phyloP scores from a whole-genome alignment of 352 stramenopile genomes.

The Phytopythium delawarense region DNA sequence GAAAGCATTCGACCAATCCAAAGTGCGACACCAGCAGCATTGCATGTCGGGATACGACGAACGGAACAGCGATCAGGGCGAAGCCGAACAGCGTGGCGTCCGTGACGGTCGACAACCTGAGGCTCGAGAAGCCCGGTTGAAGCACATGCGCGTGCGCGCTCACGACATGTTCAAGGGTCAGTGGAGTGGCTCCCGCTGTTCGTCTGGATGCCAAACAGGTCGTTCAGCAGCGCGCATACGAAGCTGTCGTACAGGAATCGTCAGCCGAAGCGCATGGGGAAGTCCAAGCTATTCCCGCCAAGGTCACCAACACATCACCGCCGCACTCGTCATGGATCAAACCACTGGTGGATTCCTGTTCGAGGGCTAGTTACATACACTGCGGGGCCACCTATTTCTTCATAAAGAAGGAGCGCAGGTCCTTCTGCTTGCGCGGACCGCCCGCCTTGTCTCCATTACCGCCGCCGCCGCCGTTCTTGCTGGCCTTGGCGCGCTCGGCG shows the following conservation, averaged over 20 bases:
- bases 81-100: conserved; percentile 86
- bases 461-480: conserved; percentile 17
- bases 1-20: not conserved
- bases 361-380: not conserved
- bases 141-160: conserved; percentile 92
- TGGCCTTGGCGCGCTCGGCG: conserved; percentile 32
- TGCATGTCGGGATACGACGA: conserved; percentile 66
- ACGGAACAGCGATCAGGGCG: conserved; percentile 90
- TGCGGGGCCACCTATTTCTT: not conserved
- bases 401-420: conserved; percentile 64
- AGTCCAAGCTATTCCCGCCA: conserved; percentile 82
- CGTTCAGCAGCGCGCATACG: conserved; percentile 95
- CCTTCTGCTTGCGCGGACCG: conserved; percentile 59
- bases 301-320: not conserved
- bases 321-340: not conserved
- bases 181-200: conserved; percentile 50
- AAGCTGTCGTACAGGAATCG: conserved; percentile 98
- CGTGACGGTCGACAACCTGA: conserved; percentile 91
- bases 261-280: conserved; percentile 85
- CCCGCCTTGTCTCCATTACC: conserved; percentile 27
- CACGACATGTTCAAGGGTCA: conserved; percentile 92
- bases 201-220: conserved; percentile 94
- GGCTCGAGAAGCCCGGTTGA: conserved; percentile 91
- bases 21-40: not conserved
- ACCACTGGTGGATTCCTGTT: not conserved